phyloP scores from a whole-genome alignment of 345 rosid genomes.

The Eucalyptus regnans region DNA sequence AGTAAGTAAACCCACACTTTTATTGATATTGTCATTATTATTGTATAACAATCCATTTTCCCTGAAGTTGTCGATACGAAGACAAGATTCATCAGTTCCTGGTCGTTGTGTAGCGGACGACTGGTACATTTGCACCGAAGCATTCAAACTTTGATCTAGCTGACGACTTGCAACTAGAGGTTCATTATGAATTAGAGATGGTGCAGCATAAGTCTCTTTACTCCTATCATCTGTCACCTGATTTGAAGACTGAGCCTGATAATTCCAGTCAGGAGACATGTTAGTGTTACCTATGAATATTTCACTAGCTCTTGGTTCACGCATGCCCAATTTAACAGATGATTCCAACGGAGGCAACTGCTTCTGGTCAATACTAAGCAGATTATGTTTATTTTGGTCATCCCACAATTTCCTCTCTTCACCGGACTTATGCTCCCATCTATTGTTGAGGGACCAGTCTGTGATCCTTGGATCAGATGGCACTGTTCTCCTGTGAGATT shows the following conservation, averaged over 20 bases:
- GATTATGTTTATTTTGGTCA: constrained; percentile 5
- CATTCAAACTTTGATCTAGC: background rate
- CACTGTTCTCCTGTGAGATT: background rate
- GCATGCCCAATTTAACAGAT: background rate
- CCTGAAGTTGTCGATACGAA: background rate
- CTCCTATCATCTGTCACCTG: constrained; percentile 15
- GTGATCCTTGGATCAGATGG: constrained; percentile 10
- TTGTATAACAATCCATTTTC: background rate
- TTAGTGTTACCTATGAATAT: constrained; percentile 53
- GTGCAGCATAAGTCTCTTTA: background rate
- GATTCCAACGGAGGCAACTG: background rate
- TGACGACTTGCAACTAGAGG: background rate
- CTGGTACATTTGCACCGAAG: background rate
- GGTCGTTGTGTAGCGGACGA: background rate
- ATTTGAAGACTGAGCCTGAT: constrained; percentile 21
- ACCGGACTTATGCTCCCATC: constrained; percentile 14
- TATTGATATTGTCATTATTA: background rate
- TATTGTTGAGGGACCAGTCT: constrained; percentile 19
- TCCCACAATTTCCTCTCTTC: constrained; percentile 1
- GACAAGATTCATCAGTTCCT: background rate
- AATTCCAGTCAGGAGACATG: constrained; percentile 91
- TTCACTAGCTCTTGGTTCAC: constrained; percentile 17
- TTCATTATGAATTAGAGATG: background rate
- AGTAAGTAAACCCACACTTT: background rate
- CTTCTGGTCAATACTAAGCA: background rate